Percentiles rank a stretch among this genome's conserved stretches.
phyloP scores from a whole-genome alignment of 495 filamentous ascomycete genomes.

The Aspergillus panamensis region DNA sequence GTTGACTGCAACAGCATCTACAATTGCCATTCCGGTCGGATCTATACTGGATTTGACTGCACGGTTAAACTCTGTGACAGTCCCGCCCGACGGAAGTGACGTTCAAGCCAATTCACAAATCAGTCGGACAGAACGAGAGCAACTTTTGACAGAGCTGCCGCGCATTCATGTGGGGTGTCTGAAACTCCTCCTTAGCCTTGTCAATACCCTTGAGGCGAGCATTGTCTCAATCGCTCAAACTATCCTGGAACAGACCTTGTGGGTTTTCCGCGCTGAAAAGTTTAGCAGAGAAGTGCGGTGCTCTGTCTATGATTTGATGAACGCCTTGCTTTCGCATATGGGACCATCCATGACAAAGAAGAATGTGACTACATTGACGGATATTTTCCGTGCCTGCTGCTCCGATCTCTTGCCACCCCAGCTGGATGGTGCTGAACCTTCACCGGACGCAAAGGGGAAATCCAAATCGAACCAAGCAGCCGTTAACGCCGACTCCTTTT shows the following conservation, averaged over 20 bases:
- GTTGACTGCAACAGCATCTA: conserved; percentile 52
- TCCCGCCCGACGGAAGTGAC: conserved; percentile 45
- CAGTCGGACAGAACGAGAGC: conserved; percentile 71
- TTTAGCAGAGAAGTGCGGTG: conserved; percentile 54
- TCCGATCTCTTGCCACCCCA: conserved; percentile 55
- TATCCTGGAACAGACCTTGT: conserved; percentile 63
- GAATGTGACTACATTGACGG: conserved; percentile 53
- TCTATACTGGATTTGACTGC: conserved; percentile 61
- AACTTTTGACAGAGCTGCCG: conserved; percentile 66
- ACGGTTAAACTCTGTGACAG: conserved; percentile 63
- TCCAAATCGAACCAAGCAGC: conserved; percentile 35
- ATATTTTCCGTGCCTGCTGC: conserved; percentile 60
- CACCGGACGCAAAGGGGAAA: conserved; percentile 34
- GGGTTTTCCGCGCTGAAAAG: conserved; percentile 63
- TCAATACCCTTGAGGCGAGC: conserved; percentile 50
- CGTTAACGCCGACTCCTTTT: conserved; percentile 55
- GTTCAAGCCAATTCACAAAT: conserved; percentile 62
- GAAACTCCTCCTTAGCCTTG: conserved; percentile 50
- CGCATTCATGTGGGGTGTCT: conserved; percentile 67
- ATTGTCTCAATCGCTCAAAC: conserved; percentile 53
- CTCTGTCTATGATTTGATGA: conserved; percentile 55
- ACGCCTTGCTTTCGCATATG: conserved; percentile 53
- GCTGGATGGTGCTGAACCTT: conserved; percentile 31
- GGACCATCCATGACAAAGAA: conserved; percentile 63
- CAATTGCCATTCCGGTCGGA: conserved; percentile 62